Evolutionary conservation across 768 basidiomycete genomes (phyloP).

Genomic region (Boletus rubescentipes): DNA sequence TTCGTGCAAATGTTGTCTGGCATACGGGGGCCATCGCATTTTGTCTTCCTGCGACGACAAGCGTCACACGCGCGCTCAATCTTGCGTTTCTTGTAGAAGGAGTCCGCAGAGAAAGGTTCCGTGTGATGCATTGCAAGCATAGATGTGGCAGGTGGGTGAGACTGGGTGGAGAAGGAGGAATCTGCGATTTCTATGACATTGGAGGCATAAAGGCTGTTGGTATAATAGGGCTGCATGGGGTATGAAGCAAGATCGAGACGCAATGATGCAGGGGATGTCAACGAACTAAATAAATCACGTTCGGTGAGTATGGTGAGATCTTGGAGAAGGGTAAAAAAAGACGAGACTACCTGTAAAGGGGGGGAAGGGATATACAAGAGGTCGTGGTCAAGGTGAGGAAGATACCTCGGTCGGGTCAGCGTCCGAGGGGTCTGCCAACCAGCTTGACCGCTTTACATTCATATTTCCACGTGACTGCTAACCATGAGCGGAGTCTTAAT

Average conservation of each 20-base stretch:
- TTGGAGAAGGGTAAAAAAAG: too few species aligned
- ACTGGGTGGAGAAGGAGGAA: slow-evolving; percentile 1
- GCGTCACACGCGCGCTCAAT: slow-evolving; percentile 59
- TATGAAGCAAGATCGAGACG: not conserved
- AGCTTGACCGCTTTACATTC: slow-evolving; percentile 3
- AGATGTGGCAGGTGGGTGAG: slow-evolving; percentile 4
- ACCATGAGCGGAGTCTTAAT: not conserved
- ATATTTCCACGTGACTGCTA: slow-evolving; percentile 7
- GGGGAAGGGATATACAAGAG: too few species aligned
- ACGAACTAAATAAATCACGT: not conserved
- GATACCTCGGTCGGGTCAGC: slow-evolving; percentile 1
- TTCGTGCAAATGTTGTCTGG: slow-evolving; percentile 54
- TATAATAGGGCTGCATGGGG: slow-evolving; percentile 22
- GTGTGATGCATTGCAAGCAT: slow-evolving; percentile 12
- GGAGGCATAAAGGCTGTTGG: slow-evolving; percentile 12
- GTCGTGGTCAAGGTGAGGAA: slow-evolving; percentile 2
- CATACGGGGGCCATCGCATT: slow-evolving; percentile 59
- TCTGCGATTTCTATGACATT: slow-evolving; percentile 32
- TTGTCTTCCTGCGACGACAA: slow-evolving; percentile 58
- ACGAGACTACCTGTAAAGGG: too few species aligned
- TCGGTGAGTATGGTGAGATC: too few species aligned
- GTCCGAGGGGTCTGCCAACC: not conserved
- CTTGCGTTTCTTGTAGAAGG: slow-evolving; percentile 42
- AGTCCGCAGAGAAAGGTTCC: slow-evolving; percentile 4
- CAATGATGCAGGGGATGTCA: too few species aligned